Conservation (phyloP, 2,329 filamentous ascomycete genomes). For the Chaetomiaceae sp. region DNA sequence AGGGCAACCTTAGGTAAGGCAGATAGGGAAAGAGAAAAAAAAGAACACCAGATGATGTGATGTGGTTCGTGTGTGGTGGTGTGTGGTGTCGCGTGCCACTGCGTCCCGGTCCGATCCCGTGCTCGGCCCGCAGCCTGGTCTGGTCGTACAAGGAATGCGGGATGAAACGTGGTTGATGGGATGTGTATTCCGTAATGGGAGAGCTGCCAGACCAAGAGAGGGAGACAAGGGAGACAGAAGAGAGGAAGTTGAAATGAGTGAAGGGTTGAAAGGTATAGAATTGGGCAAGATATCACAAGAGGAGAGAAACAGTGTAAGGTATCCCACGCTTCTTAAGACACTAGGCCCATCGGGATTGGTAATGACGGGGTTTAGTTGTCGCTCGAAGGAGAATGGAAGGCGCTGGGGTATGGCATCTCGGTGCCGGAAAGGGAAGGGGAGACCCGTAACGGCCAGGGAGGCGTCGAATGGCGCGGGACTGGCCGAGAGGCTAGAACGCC, state of each 20-base stretch:
- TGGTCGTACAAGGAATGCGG: background rate
- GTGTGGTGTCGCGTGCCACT: background rate
- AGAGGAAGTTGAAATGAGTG: no score
- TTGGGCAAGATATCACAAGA: background rate
- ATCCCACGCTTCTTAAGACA: background rate
- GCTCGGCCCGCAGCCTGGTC: background rate
- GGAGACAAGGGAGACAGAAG: background rate
- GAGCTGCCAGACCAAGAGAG: background rate
- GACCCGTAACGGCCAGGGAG: background rate
- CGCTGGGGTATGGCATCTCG: slow-evolving; percentile 4
- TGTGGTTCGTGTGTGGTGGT: background rate
- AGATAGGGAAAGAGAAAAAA: background rate
- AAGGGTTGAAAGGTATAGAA: no score
- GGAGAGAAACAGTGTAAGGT: background rate
- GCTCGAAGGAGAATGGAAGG: background rate
- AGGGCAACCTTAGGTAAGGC: background rate
- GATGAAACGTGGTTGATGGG: background rate
- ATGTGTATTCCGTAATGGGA: no score
- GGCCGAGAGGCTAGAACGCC: background rate
- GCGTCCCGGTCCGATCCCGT: background rate
- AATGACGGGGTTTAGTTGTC: no score
- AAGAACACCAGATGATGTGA: background rate
- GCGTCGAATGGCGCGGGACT: background rate
- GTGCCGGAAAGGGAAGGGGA: slow-evolving; percentile 13
- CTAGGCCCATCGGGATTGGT: no score